Base-by-base conservation (phyloP, 2,329 filamentous ascomycete genomes). In the Venturia asperata region DNA sequence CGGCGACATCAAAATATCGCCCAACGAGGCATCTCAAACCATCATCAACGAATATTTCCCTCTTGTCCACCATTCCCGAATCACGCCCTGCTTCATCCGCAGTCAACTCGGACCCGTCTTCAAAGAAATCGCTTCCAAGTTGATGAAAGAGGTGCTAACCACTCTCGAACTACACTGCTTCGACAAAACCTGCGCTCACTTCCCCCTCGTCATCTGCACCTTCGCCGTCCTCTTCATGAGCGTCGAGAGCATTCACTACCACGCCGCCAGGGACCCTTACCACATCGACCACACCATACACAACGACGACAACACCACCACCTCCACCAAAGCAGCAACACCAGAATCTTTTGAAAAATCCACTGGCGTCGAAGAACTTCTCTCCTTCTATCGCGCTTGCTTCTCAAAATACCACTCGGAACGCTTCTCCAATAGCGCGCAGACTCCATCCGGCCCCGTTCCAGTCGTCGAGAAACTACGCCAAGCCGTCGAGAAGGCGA, bases 31-130 rank as follows among this genome's bases (percentile, higher is more conserved):
- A 66, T 69, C 56, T 64, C 67, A 1, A 62, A 64, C 1, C 34
- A 62, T 62, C 15, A 61, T 73, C 24, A 58, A 65, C 3, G 68
- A 27, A 34, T 42, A 37, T 69, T 41, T 63, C 24, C n/a, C 52
- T 3, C 5, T 63, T 17, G 27, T 27, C 55, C 34, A 67, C 30
- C 41, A 61, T 24, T 67, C 64, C 0, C 17, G 15, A n/a, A 72
- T 74, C 9, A 75, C 72, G 1, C 75, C 75, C 1, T 77, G 75
- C 67, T 75, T 76, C 65, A 75, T 77, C 66, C 74, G 75, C 58
- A 69, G 74, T 0, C 75, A 77, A 63, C 71, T 77, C 39, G 75
- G 75, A 30, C 65, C 68, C 41, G 66, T 72, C 13, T 75, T 77
- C 71, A 74, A 75, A 3, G 60, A 24, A 3, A 69, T 77, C 1